Evolutionary conservation across 1,284 basidiomycete genomes (phyloP).

Genomic region (Marasmius sp.): DNA sequence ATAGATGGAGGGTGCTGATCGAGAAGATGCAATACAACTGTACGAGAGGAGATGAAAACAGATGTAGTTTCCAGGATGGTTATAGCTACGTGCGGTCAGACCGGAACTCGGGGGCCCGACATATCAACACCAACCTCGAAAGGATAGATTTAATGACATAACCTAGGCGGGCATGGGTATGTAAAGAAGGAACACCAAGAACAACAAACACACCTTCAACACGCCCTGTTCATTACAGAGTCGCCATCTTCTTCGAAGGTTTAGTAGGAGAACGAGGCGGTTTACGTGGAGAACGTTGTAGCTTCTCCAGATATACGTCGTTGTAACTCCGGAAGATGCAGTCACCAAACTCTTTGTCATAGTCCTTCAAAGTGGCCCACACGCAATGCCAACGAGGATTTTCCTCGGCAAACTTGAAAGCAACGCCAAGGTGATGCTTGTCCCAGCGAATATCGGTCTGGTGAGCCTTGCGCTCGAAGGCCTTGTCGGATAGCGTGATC

Average conservation of each 20-base stretch:
- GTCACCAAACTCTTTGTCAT: constrained; percentile 35
- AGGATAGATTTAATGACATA: neutral
- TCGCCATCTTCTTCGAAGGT: constrained; percentile 9
- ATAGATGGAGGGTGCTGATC: neutral
- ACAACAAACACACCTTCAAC: constrained; percentile 5
- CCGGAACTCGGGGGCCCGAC: neutral
- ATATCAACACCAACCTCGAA: neutral
- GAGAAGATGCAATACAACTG: too few species aligned
- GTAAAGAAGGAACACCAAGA: constrained; percentile 1
- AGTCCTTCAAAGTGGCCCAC: constrained; percentile 58
- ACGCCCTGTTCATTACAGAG: constrained; percentile 21
- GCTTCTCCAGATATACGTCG: constrained; percentile 50
- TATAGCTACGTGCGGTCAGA: too few species aligned
- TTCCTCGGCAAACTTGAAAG: constrained; percentile 30
- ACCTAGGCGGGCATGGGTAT: neutral
- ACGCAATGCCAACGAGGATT: constrained; percentile 54
- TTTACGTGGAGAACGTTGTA: constrained; percentile 40
- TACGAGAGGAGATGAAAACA: too few species aligned
- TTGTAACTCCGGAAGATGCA: constrained; percentile 62
- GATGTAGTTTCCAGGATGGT: too few species aligned
- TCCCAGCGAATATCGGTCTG: constrained; percentile 43
- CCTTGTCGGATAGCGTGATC: constrained; percentile 56
- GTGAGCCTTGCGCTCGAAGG: constrained; percentile 39
- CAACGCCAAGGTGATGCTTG: constrained; percentile 50
- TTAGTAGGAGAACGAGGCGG: constrained; percentile 18